A percentile compares a stretch with the other conserved stretches of the same genome.
phyloP scores from a whole-genome alignment of 129 eudicot genomes.

The Daucus carota region DNA sequence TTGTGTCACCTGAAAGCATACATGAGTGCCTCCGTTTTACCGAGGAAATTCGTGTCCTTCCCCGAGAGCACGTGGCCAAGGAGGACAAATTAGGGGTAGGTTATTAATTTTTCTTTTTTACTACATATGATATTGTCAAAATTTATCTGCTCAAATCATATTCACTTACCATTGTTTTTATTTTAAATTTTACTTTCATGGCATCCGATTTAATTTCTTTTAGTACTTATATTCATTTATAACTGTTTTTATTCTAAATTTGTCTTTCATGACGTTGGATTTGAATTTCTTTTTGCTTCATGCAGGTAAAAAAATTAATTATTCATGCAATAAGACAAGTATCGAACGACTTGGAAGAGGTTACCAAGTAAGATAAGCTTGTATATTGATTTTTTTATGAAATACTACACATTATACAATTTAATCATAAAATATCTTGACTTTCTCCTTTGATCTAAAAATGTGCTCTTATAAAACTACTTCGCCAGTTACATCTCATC shows the following conservation, averaged over 20 bases:
- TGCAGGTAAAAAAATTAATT: conserved; percentile 19
- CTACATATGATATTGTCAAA: not conserved
- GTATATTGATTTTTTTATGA: not conserved
- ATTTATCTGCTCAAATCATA: not conserved
- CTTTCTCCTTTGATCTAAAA: no score
- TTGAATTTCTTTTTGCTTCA: not conserved
- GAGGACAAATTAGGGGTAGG: not conserved
- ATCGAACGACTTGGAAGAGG: not conserved
- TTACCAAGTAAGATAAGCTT: not conserved
- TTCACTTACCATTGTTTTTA: no score
- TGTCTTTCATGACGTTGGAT: not conserved
- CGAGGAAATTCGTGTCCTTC: not conserved
- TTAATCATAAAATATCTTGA: no score
- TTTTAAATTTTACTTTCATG: no score
- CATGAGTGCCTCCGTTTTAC: not conserved
- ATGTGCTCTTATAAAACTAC: not conserved
- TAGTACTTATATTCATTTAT: no score
- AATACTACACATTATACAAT: no score
- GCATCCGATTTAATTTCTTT: no score
- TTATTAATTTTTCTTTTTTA: not conserved
- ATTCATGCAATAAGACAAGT: no score
- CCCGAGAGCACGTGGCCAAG: not conserved
- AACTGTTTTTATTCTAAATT: not conserved
- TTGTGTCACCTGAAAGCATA: not conserved
- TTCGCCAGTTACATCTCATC: not conserved